Evolutionary conservation across 1,139 yeast species (phyloP), one percentile per base, ranked within the genome.

Genomic region (Meyerozyma elateridarum): DNA sequence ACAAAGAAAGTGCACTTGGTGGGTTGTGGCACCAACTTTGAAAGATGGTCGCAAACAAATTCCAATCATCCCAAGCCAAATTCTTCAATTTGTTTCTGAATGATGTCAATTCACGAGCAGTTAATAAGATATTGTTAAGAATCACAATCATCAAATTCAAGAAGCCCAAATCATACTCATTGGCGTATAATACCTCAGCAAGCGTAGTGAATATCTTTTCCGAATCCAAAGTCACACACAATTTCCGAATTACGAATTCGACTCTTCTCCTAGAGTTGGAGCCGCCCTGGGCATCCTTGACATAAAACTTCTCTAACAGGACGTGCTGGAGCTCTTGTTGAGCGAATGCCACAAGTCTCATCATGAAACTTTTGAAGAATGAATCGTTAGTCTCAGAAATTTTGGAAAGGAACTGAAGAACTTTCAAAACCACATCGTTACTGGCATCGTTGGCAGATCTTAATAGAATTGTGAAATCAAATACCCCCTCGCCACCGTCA

Each of bases 11-110:
- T 0, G 91, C 87, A 16, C 96, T 91, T 1, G 95, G 88, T 0
- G 95, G 79, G 52, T 88, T 89, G 43, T 84, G 84, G 46, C 95
- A 81, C 98, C 98, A 93, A 36, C 95, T 80, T 48, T 76, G 79
- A 59, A 91, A 93, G 35, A 93, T 64, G 0, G 81, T 69, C 12
- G 85, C 73, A 54, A 93, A 93, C 32, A 89, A 65, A 19, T 70
- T 58, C 67, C 83, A 79, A 36, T 88, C 95, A 34, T 69, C 75
- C 18, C 9, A 6, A 8, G 18, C 27, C 27, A 70, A 54, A 32
- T 52, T 62, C 39, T 66, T 77, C 32, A 91, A 62, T 48, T 84
- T 76, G 40, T 75, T 77, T 32, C 98, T 72, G 44, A 91, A 67
- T 1, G 70, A 68, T 0, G 76, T 61, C 32, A 93, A 64, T 49